These are phyloP conservation scores for Phaffia australis DNA, from an alignment of 768 basidiomycete genomes.

Conservation along the genomic window DNA sequence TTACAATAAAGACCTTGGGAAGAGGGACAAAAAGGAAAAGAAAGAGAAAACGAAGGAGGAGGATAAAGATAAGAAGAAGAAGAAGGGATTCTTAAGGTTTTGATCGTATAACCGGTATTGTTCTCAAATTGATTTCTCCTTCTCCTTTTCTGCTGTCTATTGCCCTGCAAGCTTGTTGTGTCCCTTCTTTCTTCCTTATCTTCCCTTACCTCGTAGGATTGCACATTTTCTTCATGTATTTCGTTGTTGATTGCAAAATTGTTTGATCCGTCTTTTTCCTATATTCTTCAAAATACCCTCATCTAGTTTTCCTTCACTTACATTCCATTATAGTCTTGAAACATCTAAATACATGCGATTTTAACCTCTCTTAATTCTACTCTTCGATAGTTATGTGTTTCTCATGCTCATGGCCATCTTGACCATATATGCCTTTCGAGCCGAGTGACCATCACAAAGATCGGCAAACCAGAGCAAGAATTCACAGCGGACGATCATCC, in stretches of 20 bases:
- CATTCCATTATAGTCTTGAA: not conserved
- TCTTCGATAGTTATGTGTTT: not conserved
- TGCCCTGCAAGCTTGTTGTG: not conserved
- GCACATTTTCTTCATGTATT: conserved; percentile 11
- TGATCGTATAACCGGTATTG: conserved; percentile 10
- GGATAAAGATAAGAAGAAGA: conserved; percentile 30
- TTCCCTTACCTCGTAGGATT: not conserved
- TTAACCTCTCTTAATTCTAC: not conserved
- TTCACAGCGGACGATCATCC: not conserved
- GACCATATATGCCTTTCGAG: not conserved
- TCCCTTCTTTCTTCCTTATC: not conserved
- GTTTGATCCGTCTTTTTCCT: conserved; percentile 2
- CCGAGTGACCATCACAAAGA: not conserved
- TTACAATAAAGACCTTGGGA: not conserved
- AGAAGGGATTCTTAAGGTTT: conserved; percentile 33
- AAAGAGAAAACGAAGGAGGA: conserved; percentile 13
- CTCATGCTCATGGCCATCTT: not conserved
- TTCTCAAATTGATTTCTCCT: too few relatives aligned
- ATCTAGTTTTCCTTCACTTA: not conserved
- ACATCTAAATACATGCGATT: not conserved
- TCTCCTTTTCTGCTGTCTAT: too few relatives aligned
- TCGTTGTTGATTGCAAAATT: not conserved
- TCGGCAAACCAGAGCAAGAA: not conserved
- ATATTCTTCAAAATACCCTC: not conserved
- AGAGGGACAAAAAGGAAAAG: conserved; percentile 21